Evolutionary conservation across 164 flowering plant genomes (phyloP).

Genomic region (Kingdonia uniflora): DNA sequence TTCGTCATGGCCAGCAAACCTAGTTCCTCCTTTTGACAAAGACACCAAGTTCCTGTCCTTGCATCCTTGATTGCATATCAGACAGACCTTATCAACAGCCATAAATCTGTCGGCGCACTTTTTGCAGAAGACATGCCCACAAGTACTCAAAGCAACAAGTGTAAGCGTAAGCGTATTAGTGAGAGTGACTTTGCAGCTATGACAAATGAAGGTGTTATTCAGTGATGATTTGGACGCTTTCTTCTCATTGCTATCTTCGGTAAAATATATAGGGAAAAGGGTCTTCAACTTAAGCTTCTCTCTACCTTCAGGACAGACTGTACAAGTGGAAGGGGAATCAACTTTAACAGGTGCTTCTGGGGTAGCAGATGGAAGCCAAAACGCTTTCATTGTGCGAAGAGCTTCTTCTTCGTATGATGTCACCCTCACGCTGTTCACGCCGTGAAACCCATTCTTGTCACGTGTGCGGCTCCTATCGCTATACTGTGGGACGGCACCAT

Average conservation of each 20-base stretch:
- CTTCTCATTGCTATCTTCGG: conserved; percentile 47
- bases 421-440: conserved; percentile 93
- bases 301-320: conserved; percentile 83
- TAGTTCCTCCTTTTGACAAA: conserved; percentile 83
- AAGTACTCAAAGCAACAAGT: conserved; percentile 67
- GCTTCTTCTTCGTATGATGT: conserved; percentile 96
- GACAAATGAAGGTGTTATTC: conserved; percentile 51
- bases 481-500: conserved; percentile 86
- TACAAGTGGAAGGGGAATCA: conserved; percentile 59
- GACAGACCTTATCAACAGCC: conserved; percentile 74
- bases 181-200: conserved; percentile 87
- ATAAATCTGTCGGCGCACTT: conserved; percentile 75
- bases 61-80: conserved; percentile 63
- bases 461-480: conserved; percentile 44
- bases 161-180: conserved; percentile 55
- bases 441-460: conserved; percentile 93
- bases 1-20: conserved; percentile 84
- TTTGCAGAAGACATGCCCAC: conserved; percentile 96
- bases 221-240: conserved; percentile 26
- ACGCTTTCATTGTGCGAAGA: conserved; percentile 90
- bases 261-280: conserved; percentile 64
- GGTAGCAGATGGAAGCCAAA: conserved; percentile 98
- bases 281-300: conserved; percentile 83
- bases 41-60: conserved; percentile 62
- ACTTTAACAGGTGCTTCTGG: conserved; percentile 84